phyloP scores from a whole-genome alignment of 441 rosid genomes.

The Pelargonium citronellum region DNA sequence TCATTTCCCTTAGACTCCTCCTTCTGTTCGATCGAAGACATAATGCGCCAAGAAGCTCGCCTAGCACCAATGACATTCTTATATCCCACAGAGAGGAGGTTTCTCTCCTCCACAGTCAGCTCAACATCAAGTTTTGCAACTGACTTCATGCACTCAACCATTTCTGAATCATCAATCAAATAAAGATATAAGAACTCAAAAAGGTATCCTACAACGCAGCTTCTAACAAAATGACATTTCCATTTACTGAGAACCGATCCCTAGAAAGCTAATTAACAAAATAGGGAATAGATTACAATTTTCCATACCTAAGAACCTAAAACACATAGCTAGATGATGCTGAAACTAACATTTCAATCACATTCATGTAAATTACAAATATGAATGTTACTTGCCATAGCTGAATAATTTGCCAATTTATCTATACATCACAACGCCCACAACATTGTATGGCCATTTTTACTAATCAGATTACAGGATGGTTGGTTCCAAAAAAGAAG shows the following conservation, averaged over 20 bases:
- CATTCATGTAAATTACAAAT: no score
- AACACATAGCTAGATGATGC: no score
- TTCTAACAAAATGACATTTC: no score
- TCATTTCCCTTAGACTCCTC: conserved; percentile 84
- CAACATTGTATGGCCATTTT: not conserved
- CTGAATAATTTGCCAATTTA: not conserved
- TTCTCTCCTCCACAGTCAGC: conserved; percentile 84
- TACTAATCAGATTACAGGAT: no score
- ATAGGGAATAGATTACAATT: not conserved
- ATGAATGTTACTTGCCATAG: not conserved
- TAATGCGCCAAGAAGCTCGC: conserved; percentile 84
- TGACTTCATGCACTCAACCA: conserved; percentile 93
- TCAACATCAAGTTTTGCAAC: conserved; percentile 76
- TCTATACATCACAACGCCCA: not conserved
- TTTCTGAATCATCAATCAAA: conserved; percentile 44
- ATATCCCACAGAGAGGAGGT: conserved; percentile 83
- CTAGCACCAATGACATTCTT: conserved; percentile 85
- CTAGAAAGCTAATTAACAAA: not conserved
- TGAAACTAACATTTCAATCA: no score
- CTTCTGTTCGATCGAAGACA: conserved; percentile 92
- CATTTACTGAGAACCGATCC: no score
- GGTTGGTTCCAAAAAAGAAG: no score
- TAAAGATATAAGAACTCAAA: not conserved
- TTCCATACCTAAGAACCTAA: not conserved
- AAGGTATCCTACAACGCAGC: not conserved